Conservation (phyloP, 2,329 filamentous ascomycete species). For the Venturia aucupariae region DNA sequence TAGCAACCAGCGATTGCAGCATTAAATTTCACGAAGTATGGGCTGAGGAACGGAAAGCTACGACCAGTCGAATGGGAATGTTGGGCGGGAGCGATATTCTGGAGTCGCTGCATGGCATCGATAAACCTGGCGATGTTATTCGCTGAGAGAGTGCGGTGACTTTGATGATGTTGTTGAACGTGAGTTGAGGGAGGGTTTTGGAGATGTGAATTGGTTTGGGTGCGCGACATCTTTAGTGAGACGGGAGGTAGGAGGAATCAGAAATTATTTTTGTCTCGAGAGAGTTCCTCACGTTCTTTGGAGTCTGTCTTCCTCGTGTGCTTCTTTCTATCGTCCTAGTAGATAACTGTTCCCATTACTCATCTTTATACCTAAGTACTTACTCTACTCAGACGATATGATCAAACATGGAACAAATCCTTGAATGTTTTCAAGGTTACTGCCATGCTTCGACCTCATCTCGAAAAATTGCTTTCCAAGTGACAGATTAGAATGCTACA, state of each 20-base stretch:
- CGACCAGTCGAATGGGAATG: conserved; percentile 44
- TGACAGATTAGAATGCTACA: too few species aligned
- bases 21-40: conserved; percentile 96
- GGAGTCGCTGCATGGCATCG: conserved; percentile 71
- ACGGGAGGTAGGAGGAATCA: background rate
- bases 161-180: background rate
- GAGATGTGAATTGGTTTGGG: background rate
- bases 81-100: conserved; percentile 79
- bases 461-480: too few species aligned
- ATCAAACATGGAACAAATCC: too few species aligned
- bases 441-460: too few species aligned
- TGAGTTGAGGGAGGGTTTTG: background rate
- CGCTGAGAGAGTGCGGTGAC: conserved; percentile 22
- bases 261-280: conserved; percentile 1
- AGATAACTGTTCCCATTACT: too few species aligned
- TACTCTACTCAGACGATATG: too few species aligned
- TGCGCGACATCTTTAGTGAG: conserved; percentile 1
- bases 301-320: background rate
- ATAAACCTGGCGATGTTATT: conserved; percentile 50
- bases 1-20: conserved; percentile 83
- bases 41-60: conserved; percentile 49
- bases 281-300: background rate
- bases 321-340: background rate
- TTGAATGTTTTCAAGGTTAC: too few species aligned
- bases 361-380: too few species aligned